These are phyloP conservation scores for Kwoniella botswanensis DNA, from an alignment of 768 basidiomycete species.

Conservation along the genomic window DNA sequence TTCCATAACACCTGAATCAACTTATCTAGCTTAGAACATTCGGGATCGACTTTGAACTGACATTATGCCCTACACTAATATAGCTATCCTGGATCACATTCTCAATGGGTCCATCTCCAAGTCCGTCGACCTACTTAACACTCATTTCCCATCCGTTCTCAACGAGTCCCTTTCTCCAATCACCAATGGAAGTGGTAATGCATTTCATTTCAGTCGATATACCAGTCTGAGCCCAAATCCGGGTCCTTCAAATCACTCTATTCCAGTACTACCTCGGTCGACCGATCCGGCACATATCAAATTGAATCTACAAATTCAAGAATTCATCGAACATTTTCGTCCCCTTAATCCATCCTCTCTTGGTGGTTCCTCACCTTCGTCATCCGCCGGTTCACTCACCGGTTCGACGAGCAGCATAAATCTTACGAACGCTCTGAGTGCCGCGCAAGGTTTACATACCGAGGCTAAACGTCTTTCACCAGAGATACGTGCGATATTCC, in stretches of 20 bases:
- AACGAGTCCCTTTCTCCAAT: constrained; percentile 23
- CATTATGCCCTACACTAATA: background rate
- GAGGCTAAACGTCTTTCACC: constrained; percentile 67
- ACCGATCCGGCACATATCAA: constrained; percentile 74
- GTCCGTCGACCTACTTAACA: constrained; percentile 70
- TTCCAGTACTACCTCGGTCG: constrained; percentile 58
- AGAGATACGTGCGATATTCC: constrained; percentile 68
- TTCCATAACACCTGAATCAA: background rate
- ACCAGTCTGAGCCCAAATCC: no score
- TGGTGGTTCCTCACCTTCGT: constrained; percentile 71
- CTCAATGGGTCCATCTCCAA: constrained; percentile 76
- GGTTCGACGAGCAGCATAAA: constrained; percentile 16
- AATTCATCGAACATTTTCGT: constrained; percentile 81
- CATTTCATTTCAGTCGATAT: constrained; percentile 1
- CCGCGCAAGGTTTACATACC: constrained; percentile 69
- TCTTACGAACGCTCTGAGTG: constrained; percentile 51
- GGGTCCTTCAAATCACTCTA: constrained; percentile 15
- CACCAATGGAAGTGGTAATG: constrained; percentile 12
- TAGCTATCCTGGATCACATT: constrained; percentile 75
- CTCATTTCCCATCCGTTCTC: constrained; percentile 77
- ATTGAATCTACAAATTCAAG: constrained; percentile 83
- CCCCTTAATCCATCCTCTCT: constrained; percentile 66
- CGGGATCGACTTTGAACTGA: no score
- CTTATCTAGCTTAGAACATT: no score
- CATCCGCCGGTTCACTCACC: constrained; percentile 60